Evolutionary conservation across 1,139 yeast species (phyloP), one percentile per base, ranked within the genome.

Genomic region (Magnusiomyces tetraspermus): DNA sequence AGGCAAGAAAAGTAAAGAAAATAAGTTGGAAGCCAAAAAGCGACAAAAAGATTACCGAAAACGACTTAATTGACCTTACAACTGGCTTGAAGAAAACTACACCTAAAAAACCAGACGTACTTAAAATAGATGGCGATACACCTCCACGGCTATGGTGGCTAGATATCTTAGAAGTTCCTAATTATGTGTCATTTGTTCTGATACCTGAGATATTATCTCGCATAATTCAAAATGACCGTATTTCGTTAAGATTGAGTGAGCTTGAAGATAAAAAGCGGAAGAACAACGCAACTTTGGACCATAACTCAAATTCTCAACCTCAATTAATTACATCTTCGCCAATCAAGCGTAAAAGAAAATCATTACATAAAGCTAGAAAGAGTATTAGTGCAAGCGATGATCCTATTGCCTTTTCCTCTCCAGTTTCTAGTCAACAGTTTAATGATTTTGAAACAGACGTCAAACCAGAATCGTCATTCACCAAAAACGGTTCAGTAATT

Each of bases 91-190:
- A 10, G 17, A 10, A 13, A n/a, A 36, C 8, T 36, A 17, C 17
- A 5, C 45, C 8, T 19, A 5, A 30, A 6, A 22, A 17, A 11
- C 31, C 28, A n/a, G n/a, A 22, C 22, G 45, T 22, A 22, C 22
- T 13, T 22, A 42, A 13, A 23, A 42, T 22, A n/a, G 23, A 8
- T 42, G 19, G 19, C 22, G 19, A 42, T 13, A n/a, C 31, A 3
- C 45, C 45, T 6, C 45, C 45, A 42, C 15, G 28, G 13, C 31
- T 42, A 3, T 42, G 45, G 45, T 42, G 45, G 45, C 4, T 42
- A 5, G 21, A 42, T 22, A 22, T 42, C 17, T 42, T 42, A n/a
- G 31, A 24, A 5, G n/a, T 24, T 17, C 31, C 31, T 22, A 42
- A 42, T 42, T 42, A 42, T 19, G 21, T 42, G 3, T 13, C 17